Base-by-base conservation (phyloP, 345 rosid species). In the Hibiscus mutabilis region DNA sequence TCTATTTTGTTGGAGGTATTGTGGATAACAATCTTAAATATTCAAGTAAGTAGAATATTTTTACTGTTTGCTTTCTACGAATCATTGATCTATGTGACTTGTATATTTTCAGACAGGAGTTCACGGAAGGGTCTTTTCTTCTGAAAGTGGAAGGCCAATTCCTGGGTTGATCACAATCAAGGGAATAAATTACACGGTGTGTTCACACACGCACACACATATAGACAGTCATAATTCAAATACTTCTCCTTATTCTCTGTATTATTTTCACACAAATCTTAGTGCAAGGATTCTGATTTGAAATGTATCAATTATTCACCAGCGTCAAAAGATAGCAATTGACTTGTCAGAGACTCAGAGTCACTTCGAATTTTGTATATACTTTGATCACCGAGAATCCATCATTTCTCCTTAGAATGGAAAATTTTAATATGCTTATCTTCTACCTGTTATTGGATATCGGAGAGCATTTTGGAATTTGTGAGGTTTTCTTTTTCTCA, bases 71-170 rank as follows among this genome's bases (percentile, higher is more conserved):
- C 19, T 8, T 15, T 47, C 31, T 52, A 57, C 42, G 33, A 62
- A 42, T 70, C 61, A 53, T 70, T 19, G 71, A 73, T 69, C 46
- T 70, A 10, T 61, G 15, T 49, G 10, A 53, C 31, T 77, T 74
- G 25, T 73, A 22, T 47, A 44, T 68, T 71, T 73, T 58, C 76
- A 95, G 97, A 89, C 86, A 76, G 99, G 97, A 83, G 85, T 94
- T 74, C 97, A 89, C 79, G 99, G 97, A 62, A 82, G 92, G 80
- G 86, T 94, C 73, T 90, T 84, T 83, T 90, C 99, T 67, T 82
- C 89, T 24, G 88, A 86, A 75, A 76, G 80, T 55, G 93, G 93
- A 81, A 90, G 82, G 79, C 93, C 97, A 14, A 81, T 92, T 31
- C 93, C 91, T 77, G 97, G 93, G 4, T 70, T 71, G 65, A 80